These are phyloP conservation scores for Venturiaceae sp. DNA, from an alignment of 2,329 filamentous ascomycete species.

Conservation along the genomic window DNA sequence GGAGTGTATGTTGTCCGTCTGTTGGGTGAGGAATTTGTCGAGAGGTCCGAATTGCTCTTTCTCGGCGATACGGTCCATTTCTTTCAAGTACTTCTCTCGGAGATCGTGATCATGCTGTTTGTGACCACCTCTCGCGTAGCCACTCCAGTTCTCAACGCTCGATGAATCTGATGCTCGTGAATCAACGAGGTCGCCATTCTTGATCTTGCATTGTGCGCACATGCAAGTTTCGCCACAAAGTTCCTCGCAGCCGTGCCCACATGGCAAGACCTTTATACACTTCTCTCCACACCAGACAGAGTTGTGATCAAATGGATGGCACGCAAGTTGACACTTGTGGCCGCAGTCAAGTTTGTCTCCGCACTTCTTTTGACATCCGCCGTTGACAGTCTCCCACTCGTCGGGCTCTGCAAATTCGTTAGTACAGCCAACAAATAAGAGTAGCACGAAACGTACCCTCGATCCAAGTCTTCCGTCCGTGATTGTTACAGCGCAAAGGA, in stretches of 20 bases:
- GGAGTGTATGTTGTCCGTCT: not conserved
- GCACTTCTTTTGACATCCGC: conserved; percentile 7
- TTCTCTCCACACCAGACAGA: not conserved
- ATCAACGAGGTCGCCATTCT: not conserved
- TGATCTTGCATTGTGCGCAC: not conserved
- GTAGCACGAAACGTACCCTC: conserved; percentile 20
- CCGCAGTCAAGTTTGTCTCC: conserved; percentile 3
- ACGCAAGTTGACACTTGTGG: conserved; percentile 6
- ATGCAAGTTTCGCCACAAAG: not conserved
- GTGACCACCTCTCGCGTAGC: not conserved
- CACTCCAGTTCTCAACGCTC: not conserved
- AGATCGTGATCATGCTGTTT: not conserved
- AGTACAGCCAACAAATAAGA: not conserved
- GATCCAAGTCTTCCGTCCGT: conserved; percentile 44
- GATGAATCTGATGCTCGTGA: not conserved
- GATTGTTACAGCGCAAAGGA: conserved; percentile 54
- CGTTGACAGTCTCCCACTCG: conserved; percentile 3
- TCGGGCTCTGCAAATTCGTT: not conserved
- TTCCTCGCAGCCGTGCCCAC: not conserved
- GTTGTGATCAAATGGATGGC: conserved; percentile 9
- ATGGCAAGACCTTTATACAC: conserved; percentile 1
- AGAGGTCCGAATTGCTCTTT: not conserved
- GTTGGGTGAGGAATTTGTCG: not conserved
- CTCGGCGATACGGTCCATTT: not conserved
- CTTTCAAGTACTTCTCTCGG: not conserved